Evolutionary conservation across 2,329 filamentous ascomycete genomes (phyloP).

Genomic region (Alternaria tenuissima): DNA sequence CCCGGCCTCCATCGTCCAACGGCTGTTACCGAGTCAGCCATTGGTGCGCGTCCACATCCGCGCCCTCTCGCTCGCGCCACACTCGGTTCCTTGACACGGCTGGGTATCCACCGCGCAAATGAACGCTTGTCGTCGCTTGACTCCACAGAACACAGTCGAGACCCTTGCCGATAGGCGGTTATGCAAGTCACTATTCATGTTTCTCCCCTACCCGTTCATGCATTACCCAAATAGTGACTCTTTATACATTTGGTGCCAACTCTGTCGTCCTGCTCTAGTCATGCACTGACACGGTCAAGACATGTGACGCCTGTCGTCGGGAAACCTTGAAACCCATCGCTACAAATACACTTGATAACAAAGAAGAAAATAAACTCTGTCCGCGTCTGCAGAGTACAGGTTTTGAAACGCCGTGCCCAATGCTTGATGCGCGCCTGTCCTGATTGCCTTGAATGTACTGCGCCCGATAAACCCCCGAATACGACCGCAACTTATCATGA

Average conservation of each 20-base stretch:
- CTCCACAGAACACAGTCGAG: conserved; percentile 19
- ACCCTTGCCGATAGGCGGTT: conserved; percentile 13
- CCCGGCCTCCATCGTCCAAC: conserved; percentile 3
- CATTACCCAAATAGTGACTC: conserved; percentile 12
- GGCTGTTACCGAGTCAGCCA: conserved; percentile 1
- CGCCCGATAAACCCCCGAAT: conserved; percentile 28
- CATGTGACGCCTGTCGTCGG: conserved; percentile 1
- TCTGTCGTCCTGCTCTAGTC: conserved; percentile 9
- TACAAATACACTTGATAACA: conserved; percentile 6
- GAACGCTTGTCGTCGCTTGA: conserved; percentile 7
- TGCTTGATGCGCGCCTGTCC: conserved; percentile 23
- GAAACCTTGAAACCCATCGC: not conserved
- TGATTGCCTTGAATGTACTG: conserved; percentile 15
- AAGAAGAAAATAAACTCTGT: conserved; percentile 10
- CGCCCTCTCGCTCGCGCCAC: conserved; percentile 18
- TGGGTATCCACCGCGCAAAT: conserved; percentile 14
- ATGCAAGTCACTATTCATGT: conserved; percentile 16
- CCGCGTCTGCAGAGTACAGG: conserved; percentile 12
- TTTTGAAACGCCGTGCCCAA: conserved; percentile 39
- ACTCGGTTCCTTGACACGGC: conserved; percentile 10
- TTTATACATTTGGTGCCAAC: conserved; percentile 12
- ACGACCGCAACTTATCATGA: conserved; percentile 23
- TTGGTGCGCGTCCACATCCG: conserved; percentile 13
- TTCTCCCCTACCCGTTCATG: conserved; percentile 10
- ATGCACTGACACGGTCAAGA: not conserved